Evolutionary conservation across 2,329 filamentous ascomycete species (phyloP), one percentile per base, ranked within the genome.

Genomic region (Colletotrichum brevisporum): DNA sequence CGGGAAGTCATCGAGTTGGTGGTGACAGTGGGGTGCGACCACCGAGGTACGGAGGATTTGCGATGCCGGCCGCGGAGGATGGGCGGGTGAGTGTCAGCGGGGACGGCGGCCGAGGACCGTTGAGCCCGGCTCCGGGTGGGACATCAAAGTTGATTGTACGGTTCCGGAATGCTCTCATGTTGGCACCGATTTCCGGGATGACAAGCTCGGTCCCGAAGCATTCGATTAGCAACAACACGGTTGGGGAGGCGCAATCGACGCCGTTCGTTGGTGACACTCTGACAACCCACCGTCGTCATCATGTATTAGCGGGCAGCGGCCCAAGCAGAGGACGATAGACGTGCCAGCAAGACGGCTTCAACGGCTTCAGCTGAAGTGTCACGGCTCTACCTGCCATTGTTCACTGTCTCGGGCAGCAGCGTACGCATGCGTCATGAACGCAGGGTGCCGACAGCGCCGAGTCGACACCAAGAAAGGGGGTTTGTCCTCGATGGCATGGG

Each of bases 361-460:
- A 64, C 50, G 55, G 61, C 50, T 51, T 5, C 50, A 43, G 54
- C 41, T 50, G 60, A 55, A 36, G 10, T 69, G 55, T 39, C 43
- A 43, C 50, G 36, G 48, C 18, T 47, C 43, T 59, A 26, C 47
- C 9, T 53, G 8, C 31, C 31, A 10, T 36, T 36, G 31, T 10
- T 8, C 8, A 36, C 31, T 31, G 27, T 36, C 31, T 36, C 31
- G 31, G 31, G 31, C 31, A 36, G 54, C 31, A 41, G 59, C 43
- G 36, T 36, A 39, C 62, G 43, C 66, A 36, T 10, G 43, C 55
- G 55, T 52, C 62, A 55, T 31, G 48, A 47, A 26, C 4, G 55
- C 43, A 6, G 31, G 55, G 21, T 50, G n/a, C 21, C 60, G 51
- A 43, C 51, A 66, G 45, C 18, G 39, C 45, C 21, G n/a, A 36